A percentile compares a stretch with the other conserved stretches of the same genome.
phyloP scores from a whole-genome alignment of 2,329 filamentous ascomycete species.

The Alternaria metachromatica region DNA sequence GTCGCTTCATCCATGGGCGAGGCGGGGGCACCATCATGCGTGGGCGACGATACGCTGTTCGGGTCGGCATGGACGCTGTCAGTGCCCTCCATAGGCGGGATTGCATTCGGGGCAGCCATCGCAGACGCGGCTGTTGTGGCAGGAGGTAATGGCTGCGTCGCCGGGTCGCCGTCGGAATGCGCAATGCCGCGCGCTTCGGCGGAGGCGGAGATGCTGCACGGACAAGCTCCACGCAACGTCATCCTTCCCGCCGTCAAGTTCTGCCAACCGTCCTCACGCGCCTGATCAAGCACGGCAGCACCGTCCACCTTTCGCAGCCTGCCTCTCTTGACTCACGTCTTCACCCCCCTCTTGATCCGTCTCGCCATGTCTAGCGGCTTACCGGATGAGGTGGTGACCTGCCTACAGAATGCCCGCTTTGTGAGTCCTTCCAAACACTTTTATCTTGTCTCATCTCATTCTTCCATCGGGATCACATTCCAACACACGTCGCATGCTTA shows the following conservation, averaged over 20 bases:
- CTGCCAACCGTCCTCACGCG: constrained; percentile 3
- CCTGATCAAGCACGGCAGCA: neutral
- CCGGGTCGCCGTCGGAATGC: constrained; percentile 3
- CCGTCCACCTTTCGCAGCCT: neutral
- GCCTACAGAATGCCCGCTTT: constrained; percentile 93
- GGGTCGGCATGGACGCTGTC: constrained; percentile 43
- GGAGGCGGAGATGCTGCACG: constrained; percentile 12
- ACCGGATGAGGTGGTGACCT: constrained; percentile 85
- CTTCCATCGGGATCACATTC: neutral
- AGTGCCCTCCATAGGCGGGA: constrained; percentile 42
- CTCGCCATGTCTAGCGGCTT: constrained; percentile 64
- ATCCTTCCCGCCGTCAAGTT: constrained; percentile 9
- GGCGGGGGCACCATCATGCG: constrained; percentile 25
- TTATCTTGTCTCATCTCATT: neutral
- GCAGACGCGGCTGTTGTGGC: constrained; percentile 12
- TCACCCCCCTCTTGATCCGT: neutral
- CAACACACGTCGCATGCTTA: neutral
- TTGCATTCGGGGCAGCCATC: constrained; percentile 43
- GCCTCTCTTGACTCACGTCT: constrained; percentile 13
- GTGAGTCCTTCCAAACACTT: constrained; percentile 57
- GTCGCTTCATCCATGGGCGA: constrained; percentile 31
- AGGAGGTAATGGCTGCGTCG: constrained; percentile 2
- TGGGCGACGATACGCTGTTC: constrained; percentile 20
- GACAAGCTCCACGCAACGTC: constrained; percentile 13
- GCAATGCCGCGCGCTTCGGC: constrained; percentile 6